phyloP scores from a whole-genome alignment of 2,329 filamentous ascomycete genomes.

The Xylariomycetidae sp. region DNA sequence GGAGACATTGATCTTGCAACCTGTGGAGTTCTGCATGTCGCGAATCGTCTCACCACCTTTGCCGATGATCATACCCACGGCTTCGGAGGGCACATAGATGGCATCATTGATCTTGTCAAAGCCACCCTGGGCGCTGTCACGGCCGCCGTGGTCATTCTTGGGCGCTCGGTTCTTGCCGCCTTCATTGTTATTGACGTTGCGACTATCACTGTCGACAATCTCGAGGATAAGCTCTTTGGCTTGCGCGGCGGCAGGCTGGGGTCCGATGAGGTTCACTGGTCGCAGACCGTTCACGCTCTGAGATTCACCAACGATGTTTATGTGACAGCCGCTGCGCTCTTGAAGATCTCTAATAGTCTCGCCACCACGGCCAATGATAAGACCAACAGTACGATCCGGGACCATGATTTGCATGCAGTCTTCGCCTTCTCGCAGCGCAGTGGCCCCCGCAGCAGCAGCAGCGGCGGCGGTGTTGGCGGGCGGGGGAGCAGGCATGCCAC shows the following conservation, averaged over 20 bases:
- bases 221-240: constrained; percentile 88
- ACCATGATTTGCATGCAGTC: constrained; percentile 92
- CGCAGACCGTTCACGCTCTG: constrained; percentile 87
- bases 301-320: constrained; percentile 90
- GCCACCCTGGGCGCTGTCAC: constrained; percentile 34
- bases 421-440: constrained; percentile 67
- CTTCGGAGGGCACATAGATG: constrained; percentile 81
- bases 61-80: constrained; percentile 94
- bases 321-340: constrained; percentile 87
- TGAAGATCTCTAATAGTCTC: constrained; percentile 91
- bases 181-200: constrained; percentile 33
- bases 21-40: constrained; percentile 81
- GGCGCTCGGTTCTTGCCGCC: constrained; percentile 30
- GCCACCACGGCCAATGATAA: constrained; percentile 89
- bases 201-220: constrained; percentile 86
- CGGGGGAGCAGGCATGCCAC: constrained; percentile 14
- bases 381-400: constrained; percentile 82
- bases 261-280: constrained; percentile 85
- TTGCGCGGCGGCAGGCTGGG: constrained; percentile 63
- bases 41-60: constrained; percentile 93
- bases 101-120: constrained; percentile 72
- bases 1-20: constrained; percentile 92
- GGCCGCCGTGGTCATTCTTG: constrained; percentile 32
- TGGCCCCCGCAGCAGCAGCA: constrained; percentile 18
- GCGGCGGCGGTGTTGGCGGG: constrained; percentile 19